These are phyloP conservation scores for Fomitopsis palustris DNA, from an alignment of 1,284 basidiomycete species.

Conservation along the genomic window DNA sequence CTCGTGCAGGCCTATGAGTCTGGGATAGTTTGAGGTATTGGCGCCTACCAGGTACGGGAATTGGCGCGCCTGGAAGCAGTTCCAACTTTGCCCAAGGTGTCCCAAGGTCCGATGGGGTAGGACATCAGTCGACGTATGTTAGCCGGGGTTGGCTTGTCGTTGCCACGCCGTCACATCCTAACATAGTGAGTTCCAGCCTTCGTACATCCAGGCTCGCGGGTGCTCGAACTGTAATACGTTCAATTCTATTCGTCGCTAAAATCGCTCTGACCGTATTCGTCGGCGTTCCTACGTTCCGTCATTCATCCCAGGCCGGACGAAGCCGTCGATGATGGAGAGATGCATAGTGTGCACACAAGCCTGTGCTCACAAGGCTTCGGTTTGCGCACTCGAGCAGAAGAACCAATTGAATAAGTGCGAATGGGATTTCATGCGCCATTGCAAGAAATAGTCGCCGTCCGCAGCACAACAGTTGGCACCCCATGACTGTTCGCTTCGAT, in stretches of 20 bases:
- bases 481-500: neutral
- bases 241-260: neutral
- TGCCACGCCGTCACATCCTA: constrained; percentile 1
- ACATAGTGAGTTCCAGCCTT: neutral
- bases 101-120: neutral
- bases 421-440: neutral
- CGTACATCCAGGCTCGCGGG: neutral
- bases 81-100: neutral
- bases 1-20: neutral
- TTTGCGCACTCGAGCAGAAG: neutral
- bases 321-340: neutral
- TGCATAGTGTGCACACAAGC: neutral
- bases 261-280: neutral
- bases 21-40: constrained; percentile 5
- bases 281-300: no score
- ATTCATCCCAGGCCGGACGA: neutral
- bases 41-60: constrained; percentile 5
- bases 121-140: neutral
- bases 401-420: neutral
- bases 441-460: neutral
- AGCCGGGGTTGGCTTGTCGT: neutral
- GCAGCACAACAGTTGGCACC: neutral
- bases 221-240: neutral
- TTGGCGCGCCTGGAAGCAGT: neutral
- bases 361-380: neutral